Evolutionary conservation across 2,329 filamentous ascomycete genomes (phyloP).

Genomic region (Fusarium austroafricanum): DNA sequence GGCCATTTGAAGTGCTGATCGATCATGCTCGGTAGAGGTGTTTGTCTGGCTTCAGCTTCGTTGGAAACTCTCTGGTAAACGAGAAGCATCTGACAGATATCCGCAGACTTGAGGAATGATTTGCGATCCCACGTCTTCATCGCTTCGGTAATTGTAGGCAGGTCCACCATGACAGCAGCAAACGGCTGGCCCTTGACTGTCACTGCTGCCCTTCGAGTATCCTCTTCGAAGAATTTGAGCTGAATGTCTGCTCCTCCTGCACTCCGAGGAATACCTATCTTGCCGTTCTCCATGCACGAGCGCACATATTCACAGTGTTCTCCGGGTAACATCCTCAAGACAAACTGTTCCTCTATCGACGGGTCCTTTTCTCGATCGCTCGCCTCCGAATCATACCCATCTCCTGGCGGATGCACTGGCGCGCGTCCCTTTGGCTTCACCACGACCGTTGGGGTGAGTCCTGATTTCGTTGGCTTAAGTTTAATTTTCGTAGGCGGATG

Average conservation of each 20-base stretch:
- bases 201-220: constrained; percentile 78
- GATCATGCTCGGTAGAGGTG: constrained; percentile 77
- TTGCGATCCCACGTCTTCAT: constrained; percentile 96
- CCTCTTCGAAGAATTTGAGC: constrained; percentile 81
- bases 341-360: constrained; percentile 87
- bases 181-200: constrained; percentile 77
- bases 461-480: constrained; percentile 56
- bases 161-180: constrained; percentile 82
- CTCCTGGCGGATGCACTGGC: constrained; percentile 78
- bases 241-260: constrained; percentile 80
- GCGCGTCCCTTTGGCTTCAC: constrained; percentile 75
- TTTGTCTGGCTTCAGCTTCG: constrained; percentile 73
- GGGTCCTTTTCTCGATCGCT: constrained; percentile 91
- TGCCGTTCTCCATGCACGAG: constrained; percentile 79
- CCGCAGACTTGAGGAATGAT: constrained; percentile 87
- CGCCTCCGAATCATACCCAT: constrained; percentile 96
- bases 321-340: constrained; percentile 88
- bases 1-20: constrained; percentile 79
- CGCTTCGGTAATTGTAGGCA: constrained; percentile 87
- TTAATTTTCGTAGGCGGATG: constrained; percentile 65
- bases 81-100: constrained; percentile 89
- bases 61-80: constrained; percentile 76
- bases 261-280: constrained; percentile 73
- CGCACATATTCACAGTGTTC: constrained; percentile 87
- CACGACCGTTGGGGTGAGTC: constrained; percentile 53